phyloP scores from a whole-genome alignment of 2,329 filamentous ascomycete genomes.

The Penicillium sp. region DNA sequence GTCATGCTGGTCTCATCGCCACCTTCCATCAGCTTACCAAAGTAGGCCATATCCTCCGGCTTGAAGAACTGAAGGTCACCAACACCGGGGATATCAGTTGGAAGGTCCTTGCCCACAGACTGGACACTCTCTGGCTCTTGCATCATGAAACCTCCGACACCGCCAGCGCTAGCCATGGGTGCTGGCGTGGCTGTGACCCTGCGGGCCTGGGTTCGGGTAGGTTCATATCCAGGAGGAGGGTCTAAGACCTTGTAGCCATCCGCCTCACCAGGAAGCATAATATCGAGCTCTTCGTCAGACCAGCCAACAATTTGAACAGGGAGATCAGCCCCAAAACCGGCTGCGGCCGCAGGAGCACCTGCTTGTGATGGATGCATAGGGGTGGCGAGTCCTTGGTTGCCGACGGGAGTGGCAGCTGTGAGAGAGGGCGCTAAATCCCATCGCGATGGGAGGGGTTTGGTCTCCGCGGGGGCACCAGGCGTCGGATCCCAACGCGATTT shows the following conservation, averaged over 20 bases:
- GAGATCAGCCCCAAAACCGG: slow-evolving; percentile 73
- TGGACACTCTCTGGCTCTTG: slow-evolving; percentile 86
- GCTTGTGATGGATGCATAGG: slow-evolving; percentile 71
- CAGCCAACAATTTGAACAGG: slow-evolving; percentile 75
- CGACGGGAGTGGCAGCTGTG: slow-evolving; percentile 67
- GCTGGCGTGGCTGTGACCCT: slow-evolving; percentile 72
- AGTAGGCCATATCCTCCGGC: slow-evolving; percentile 97
- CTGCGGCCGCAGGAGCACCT: slow-evolving; percentile 51
- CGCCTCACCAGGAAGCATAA: slow-evolving; percentile 76
- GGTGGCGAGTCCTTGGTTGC: slow-evolving; percentile 70
- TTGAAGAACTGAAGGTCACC: slow-evolving; percentile 98
- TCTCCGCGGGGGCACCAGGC: slow-evolving; percentile 54
- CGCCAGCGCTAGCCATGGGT: slow-evolving; percentile 59
- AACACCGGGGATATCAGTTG: slow-evolving; percentile 92
- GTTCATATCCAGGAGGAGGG: slow-evolving; percentile 87
- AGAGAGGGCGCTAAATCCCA: slow-evolving; percentile 85
- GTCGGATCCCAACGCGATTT: slow-evolving; percentile 74
- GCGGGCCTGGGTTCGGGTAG: slow-evolving; percentile 72
- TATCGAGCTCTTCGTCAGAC: slow-evolving; percentile 90
- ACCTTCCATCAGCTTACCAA: slow-evolving; percentile 93
- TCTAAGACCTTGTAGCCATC: slow-evolving; percentile 84
- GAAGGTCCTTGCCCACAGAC: slow-evolving; percentile 82
- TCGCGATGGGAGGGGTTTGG: slow-evolving; percentile 72
- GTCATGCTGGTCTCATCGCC: slow-evolving; percentile 87
- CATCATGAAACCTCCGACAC: slow-evolving; percentile 86